These are phyloP conservation scores for Cornus controversa DNA, from an alignment of 148 eudicot genomes.

Conservation along the genomic window DNA sequence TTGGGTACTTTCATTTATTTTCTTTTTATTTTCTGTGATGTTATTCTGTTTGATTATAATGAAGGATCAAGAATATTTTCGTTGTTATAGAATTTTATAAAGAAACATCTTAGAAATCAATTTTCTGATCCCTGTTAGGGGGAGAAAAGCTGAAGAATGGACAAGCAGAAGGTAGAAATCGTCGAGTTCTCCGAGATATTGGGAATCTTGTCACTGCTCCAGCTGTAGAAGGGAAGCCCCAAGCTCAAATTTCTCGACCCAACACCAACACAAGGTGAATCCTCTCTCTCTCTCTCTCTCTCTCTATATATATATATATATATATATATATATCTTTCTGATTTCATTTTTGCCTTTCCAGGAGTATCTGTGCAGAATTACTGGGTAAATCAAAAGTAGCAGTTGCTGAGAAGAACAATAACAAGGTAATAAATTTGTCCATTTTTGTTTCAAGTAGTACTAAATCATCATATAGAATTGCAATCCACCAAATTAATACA, in stretches of 20 bases:
- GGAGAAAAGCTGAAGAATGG: constrained; percentile 55
- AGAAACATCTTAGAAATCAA: neutral
- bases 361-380: too few species aligned
- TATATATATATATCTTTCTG: too few species aligned
- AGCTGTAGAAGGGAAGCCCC: constrained; percentile 36
- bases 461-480: neutral
- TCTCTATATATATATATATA: too few species aligned
- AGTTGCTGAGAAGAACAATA: neutral
- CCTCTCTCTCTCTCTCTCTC: too few species aligned
- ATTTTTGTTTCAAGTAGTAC: too few species aligned
- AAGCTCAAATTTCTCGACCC: constrained; percentile 39
- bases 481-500: neutral
- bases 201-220: constrained; percentile 50
- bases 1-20: neutral
- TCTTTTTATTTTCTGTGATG: neutral
- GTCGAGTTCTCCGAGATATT: constrained; percentile 67
- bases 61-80: neutral
- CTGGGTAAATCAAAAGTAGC: too few species aligned
- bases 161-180: constrained; percentile 45
- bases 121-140: constrained; percentile 14
- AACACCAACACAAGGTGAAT: constrained; percentile 50
- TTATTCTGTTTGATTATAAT: neutral
- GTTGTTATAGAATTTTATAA: neutral
- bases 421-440: too few species aligned
- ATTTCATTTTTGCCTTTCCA: too few species aligned